Base-by-base conservation (phyloP, 2,329 filamentous ascomycete genomes). In the Talaromyces sp. region DNA sequence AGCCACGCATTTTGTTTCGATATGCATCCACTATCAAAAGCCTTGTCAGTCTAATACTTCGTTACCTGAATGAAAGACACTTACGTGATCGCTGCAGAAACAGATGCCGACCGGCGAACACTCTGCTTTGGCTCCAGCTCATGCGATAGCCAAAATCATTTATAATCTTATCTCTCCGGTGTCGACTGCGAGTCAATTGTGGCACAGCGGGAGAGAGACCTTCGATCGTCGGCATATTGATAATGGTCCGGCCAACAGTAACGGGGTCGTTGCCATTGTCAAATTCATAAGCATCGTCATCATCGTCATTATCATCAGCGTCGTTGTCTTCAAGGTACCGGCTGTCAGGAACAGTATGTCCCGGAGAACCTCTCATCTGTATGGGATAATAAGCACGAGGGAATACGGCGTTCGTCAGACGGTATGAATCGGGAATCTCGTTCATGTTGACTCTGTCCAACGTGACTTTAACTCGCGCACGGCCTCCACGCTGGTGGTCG, bases 81-180 rank as follows among this genome's bases (percentile, higher is more conserved):
- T 88, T 82, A 97, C 93, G 82, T 72, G 93, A 93, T 83, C 92
- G 89, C 78, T 97, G 94, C 72, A 97, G 82, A 77, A 97, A 97
- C 58, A 97, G 84, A 47, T 90, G 92, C 71, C 92, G 86, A 13
- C 90, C 91, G 1, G 93, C 89, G 81, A 98, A 97, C 11, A 94
- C 91, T 73, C 94, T 86, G 76, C 93, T 95, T 80, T 98, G 94
- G 63, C 93, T 89, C 94, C 95, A 99, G 58, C 92, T 93, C 91
- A 99, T 96, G 56, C 94, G 88, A 77, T 96, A 96, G 2, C 93
- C 94, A 54, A 98, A 81, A 74, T 98, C 93, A 75, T 98, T 98
- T 68, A 98, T 81, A 58, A 91, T 87, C n/a, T 95, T 88, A 76
- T 98, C 94, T 80, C 92, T 95, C 59, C 84, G 86, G 59, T 92